Conservation (phyloP, 345 rosid species). For the Arabidopsis thaliana region TAIR10.1 NC_003071.7:13001501-13002000, state of each 20-base stretch:
- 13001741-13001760: constrained; percentile 30
- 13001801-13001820: constrained; percentile 27
- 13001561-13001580: constrained; percentile 20
- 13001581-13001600: constrained; percentile 44
- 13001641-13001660: constrained; percentile 29
- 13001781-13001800: constrained; percentile 14
- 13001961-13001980: constrained; percentile 29
- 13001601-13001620: constrained; percentile 29
- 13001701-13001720: constrained; percentile 33
- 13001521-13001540: constrained; percentile 28
- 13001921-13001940: constrained; percentile 45
- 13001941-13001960: constrained; percentile 34
- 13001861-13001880: constrained; percentile 20
- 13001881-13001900: constrained; percentile 37
- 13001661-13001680: constrained; percentile 41
- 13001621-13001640: constrained; percentile 25
- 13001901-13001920: constrained; percentile 40
- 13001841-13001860: not conserved
- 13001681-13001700: constrained; percentile 30
- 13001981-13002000: constrained; percentile 42
- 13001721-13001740: constrained; percentile 21
- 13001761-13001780: constrained; percentile 27
- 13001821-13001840: constrained; percentile 21
- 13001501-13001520: constrained; percentile 33
- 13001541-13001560: constrained; percentile 26